Conservation (phyloP, 306 rosid genomes). For the Pterocarpus macrocarpus region DNA sequence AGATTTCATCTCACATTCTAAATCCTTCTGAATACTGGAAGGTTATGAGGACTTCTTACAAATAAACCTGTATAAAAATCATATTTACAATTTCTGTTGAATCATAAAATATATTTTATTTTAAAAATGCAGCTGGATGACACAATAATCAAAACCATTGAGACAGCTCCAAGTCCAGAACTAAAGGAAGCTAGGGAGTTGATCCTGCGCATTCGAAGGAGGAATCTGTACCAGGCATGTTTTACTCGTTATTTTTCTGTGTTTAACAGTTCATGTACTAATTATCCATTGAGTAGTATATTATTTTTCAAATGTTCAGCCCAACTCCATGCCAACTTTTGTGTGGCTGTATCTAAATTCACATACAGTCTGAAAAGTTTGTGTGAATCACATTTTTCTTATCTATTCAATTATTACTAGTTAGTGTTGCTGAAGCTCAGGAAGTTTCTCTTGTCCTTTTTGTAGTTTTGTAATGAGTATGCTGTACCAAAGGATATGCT, state of each 20-base stretch:
- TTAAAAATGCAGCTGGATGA: slow-evolving; percentile 86
- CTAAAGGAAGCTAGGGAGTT: slow-evolving; percentile 87
- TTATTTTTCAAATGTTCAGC: neutral
- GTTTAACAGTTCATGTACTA: slow-evolving; percentile 22
- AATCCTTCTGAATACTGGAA: slow-evolving; percentile 92
- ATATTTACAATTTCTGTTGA: slow-evolving; percentile 7
- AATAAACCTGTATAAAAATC: slow-evolving; percentile 30
- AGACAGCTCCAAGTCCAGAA: slow-evolving; percentile 72
- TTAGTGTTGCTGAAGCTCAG: slow-evolving; percentile 14
- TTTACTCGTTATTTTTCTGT: slow-evolving; percentile 29
- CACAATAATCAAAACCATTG: slow-evolving; percentile 80
- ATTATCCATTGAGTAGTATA: neutral
- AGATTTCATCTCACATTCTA: slow-evolving; percentile 69
- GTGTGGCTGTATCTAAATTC: slow-evolving; percentile 32
- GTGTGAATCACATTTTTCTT: slow-evolving; percentile 23
- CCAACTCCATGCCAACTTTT: neutral
- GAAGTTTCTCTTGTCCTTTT: slow-evolving; percentile 25
- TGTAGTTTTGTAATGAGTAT: slow-evolving; percentile 94
- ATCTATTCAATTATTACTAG: neutral
- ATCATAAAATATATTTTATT: slow-evolving; percentile 25
- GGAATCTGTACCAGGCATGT: slow-evolving; percentile 87
- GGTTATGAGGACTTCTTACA: slow-evolving; percentile 49
- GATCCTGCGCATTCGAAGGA: slow-evolving; percentile 84
- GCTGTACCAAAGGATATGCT: slow-evolving; percentile 89
- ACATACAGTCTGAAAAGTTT: neutral